A percentile compares a stretch with the other conserved stretches of the same genome.
phyloP scores from a whole-genome alignment of 345 rosid genomes.

The Salix koriyanagi region DNA sequence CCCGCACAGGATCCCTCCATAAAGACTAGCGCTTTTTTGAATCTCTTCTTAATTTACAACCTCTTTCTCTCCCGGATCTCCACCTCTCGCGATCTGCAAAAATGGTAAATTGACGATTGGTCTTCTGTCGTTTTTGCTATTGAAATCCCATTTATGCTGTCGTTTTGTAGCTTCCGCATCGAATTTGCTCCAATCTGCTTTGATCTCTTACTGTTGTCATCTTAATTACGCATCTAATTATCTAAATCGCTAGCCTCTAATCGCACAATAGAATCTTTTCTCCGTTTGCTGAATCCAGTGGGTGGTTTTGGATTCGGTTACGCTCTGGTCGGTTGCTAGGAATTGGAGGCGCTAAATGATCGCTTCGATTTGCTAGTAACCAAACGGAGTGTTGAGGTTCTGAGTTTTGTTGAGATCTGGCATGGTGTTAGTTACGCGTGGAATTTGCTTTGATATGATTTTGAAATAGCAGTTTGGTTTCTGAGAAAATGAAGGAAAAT shows the following conservation, averaged over 20 bases:
- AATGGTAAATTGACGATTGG: background rate
- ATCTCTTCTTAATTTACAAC: too few relatives aligned
- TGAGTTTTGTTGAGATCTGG: background rate
- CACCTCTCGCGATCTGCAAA: background rate
- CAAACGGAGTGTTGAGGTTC: background rate
- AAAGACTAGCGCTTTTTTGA: background rate
- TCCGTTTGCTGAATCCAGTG: background rate
- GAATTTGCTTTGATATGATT: background rate
- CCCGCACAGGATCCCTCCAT: background rate
- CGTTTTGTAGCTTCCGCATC: background rate
- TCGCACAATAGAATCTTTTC: background rate
- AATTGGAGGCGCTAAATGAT: background rate
- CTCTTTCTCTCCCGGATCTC: background rate
- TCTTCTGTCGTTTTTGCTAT: background rate
- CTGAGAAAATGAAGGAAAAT: background rate
- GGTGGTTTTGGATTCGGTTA: background rate
- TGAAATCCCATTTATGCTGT: background rate
- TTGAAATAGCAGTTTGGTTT: background rate
- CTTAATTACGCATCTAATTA: background rate
- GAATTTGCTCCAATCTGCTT: background rate
- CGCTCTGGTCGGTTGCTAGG: background rate
- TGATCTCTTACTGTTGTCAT: background rate
- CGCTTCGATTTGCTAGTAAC: background rate
- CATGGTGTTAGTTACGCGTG: background rate
- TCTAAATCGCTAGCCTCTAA: background rate